Base-by-base conservation (phyloP, 371 early-diverging fungal genomes). In the Syncephalastrum contaminatum region DNA sequence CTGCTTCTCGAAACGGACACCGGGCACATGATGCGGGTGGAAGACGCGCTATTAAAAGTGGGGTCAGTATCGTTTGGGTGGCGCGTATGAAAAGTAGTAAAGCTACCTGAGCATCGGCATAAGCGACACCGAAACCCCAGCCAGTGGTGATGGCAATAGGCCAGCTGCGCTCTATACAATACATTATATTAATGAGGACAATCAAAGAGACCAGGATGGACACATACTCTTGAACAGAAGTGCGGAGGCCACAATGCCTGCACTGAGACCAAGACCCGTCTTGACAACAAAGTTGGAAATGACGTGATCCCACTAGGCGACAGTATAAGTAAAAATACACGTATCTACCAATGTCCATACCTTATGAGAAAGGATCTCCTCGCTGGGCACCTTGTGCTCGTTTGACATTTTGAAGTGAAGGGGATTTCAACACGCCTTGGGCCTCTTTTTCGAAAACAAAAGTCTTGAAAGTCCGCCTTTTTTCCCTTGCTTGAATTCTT, bases 131-230 rank as follows among this genome's bases (percentile, higher is more conserved):
- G 41, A 92, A 81, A 39, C 92, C 94, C 62, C 91, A 87, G 41
- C 96, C 94, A 30, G 92, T 91, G 22, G 88, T 80, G 56, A 93
- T 80, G 46, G 92, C 88, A 64, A 95, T 90, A 41, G 96, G 96
- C 94, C 94, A 93, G 48, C 80, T 84, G 63, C 91, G 86, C 77
- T 88, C 91, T 92, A 30, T 20, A 18, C 8, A 43, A 46, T 24
- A 48, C 42, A 43, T 21, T n/a, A n/a, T n/a, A n/a, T n/a, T n/a
- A 0, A 48, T 59, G 15, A 30, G 36, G 36, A 30, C 10, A 30
- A 30, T 30, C 36, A 10, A 30, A 30, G 36, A 30, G 36, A 39
- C 24, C 27, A 51, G 15, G 47, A 41, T 42, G 39, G 44, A 21
- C 4, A 78, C 87, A 68, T 84, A 90, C 96, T 88, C 80, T 86